phyloP scores from a whole-genome alignment of 2,329 filamentous ascomycete species.

The Fusarium chaquense region DNA sequence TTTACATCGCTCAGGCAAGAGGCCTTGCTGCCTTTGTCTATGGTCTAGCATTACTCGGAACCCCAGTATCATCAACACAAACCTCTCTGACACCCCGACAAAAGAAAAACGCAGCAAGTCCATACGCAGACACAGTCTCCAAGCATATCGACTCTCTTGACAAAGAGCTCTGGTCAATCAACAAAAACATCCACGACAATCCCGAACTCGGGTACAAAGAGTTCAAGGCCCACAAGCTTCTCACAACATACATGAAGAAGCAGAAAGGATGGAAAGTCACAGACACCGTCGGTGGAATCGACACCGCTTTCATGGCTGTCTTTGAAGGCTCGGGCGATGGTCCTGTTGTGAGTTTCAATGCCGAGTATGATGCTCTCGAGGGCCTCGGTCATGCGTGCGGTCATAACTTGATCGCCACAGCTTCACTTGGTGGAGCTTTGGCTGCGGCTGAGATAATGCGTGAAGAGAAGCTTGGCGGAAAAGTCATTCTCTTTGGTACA shows the following conservation, averaged over 20 bases:
- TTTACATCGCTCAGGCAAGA: conserved; percentile 1
- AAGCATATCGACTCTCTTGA: conserved; percentile 34
- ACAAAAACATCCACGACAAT: conserved; percentile 58
- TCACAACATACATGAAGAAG: conserved; percentile 54
- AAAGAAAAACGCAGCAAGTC: conserved; percentile 31
- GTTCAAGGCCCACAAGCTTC: conserved; percentile 55
- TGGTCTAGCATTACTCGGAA: conserved; percentile 7
- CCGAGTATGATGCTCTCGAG: conserved; percentile 50
- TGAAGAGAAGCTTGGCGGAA: conserved; percentile 35
- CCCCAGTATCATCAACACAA: background rate
- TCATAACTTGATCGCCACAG: conserved; percentile 42
- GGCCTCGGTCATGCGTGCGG: conserved; percentile 39
- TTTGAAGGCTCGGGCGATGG: conserved; percentile 54
- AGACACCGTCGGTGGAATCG: conserved; percentile 55
- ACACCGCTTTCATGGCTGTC: conserved; percentile 59
- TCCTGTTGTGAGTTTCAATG: conserved; percentile 58
- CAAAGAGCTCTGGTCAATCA: conserved; percentile 48
- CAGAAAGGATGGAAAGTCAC: conserved; percentile 56
- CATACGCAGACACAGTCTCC: conserved; percentile 27
- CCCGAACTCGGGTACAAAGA: conserved; percentile 60
- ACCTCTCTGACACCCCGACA: conserved; percentile 6
- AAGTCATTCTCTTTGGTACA: conserved; percentile 39
- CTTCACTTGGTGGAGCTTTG: conserved; percentile 30
- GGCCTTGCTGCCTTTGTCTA: conserved; percentile 22
- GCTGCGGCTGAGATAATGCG: conserved; percentile 36